Base-by-base conservation (phyloP, 768 basidiomycete species). In the Lyophyllum semitale region DNA sequence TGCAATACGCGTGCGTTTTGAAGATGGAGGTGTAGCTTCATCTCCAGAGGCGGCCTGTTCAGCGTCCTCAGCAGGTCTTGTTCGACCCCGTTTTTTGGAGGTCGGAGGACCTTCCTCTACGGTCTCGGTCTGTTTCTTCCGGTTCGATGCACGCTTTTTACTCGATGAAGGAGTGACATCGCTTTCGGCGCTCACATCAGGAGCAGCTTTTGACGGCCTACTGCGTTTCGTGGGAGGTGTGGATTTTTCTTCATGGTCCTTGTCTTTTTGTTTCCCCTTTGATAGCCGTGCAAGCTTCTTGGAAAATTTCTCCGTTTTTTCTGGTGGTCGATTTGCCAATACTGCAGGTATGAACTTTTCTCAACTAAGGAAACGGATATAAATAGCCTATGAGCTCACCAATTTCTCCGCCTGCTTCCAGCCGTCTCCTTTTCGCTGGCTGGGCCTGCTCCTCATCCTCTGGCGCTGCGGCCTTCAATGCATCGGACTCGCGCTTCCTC, bases 221-320 rank as follows among this genome's bases (percentile, higher is more conserved):
- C 71, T 71, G 30, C 74, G 73, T 60, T 74, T 75, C 62, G 66
- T 72, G 7, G 68, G 69, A 13, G 54, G 52, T 43, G 48, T 13
- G 38, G 47, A 15, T 22, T 57, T 55, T 38, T 59, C 48, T 18
- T 57, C 51, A 18, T 51, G 48, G 17, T 59, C 59, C 8, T 41
- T 47, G 22, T 47, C 62, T 12, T 56, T 61, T 37, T 54, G 58
- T 32, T 64, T 65, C 18, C 27, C 51, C 60, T 71, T 71, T 20
- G 51, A 53, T n/a, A 68, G 68, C 18, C 77, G 72, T 23, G 76
- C 77, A 15, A 76, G 78, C 47, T 76, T 78, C 65, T 71, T 79
- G 27, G 69, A 65, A 44, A 47, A 18, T 6, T 43, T 25, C 20
- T 40, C 49, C 25, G 41, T 25, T 9, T 43, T 40, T 13, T 48